phyloP scores from a whole-genome alignment of 140 eudicot genomes.

The Stevia rebaudiana region DNA sequence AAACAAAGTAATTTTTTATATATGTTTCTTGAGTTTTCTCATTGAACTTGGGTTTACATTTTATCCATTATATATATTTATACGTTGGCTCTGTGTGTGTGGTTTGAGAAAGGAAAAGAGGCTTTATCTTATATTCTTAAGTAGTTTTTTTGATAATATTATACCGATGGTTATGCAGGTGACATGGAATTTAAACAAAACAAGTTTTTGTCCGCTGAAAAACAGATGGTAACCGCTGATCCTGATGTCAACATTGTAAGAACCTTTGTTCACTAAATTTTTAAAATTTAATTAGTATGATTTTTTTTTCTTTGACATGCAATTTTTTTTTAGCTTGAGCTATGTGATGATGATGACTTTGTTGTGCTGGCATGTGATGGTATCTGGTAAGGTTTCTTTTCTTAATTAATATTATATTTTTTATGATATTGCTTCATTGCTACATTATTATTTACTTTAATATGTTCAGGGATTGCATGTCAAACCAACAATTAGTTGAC shows the following conservation, averaged over 20 bases:
- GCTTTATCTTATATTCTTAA: too few relatives aligned
- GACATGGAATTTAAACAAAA: slow-evolving; percentile 99
- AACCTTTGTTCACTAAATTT: background rate
- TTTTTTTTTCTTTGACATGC: background rate
- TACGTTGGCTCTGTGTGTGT: background rate
- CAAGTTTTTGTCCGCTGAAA: slow-evolving; percentile 92
- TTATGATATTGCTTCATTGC: background rate
- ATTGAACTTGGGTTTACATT: too few relatives aligned
- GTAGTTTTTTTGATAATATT: background rate
- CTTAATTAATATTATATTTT: background rate
- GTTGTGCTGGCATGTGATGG: slow-evolving; percentile 99
- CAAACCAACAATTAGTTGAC: slow-evolving; percentile 84
- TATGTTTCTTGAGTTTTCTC: too few relatives aligned
- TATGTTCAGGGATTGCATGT: slow-evolving; percentile 78
- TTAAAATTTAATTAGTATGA: too few relatives aligned
- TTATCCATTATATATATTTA: too few relatives aligned
- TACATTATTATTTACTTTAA: slow-evolving; percentile 7
- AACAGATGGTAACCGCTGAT: slow-evolving; percentile 85
- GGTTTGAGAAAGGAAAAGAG: background rate
- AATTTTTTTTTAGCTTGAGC: slow-evolving; percentile 54
- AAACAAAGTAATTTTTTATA: too few relatives aligned
- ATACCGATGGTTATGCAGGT: slow-evolving; percentile 42
- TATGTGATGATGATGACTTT: slow-evolving; percentile 92
- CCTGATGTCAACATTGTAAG: slow-evolving; percentile 88
- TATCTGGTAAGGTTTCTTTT: slow-evolving; percentile 53